Evolutionary conservation across 495 filamentous ascomycete species (phyloP), one percentile per base, ranked within the genome.

Genomic region (Evansstolkia leycettana): DNA sequence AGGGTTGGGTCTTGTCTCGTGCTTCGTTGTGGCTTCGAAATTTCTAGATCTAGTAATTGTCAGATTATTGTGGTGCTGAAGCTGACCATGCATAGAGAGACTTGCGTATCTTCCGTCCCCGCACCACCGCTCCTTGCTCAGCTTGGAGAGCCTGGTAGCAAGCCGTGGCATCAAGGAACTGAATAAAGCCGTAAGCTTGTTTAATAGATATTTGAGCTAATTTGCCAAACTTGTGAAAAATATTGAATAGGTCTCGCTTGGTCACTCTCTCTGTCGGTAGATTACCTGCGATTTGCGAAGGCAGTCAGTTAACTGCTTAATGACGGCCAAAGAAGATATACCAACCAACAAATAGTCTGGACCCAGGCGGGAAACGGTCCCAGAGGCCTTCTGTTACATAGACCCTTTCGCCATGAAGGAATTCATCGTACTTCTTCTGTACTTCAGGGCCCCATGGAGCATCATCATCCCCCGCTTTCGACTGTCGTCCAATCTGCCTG

Each of bases 181-280:
- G 90, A 27, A 95, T 86, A 48, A 98, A 98, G 3, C 90, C 90
- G 60, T 94, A 98, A 2, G 87, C 87, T 54, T 88, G 84, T 51
- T 96, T 96, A 49, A 98, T 84, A 2, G 88, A 94, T 26, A 98
- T 85, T 53, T 98, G 90, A 2, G 89, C 89, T 24, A 98, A 62
- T 37, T 78, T 80, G 23, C 90, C 90, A 55, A 87, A 88, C 28
- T 72, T 70, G 51, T 81, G 76, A 48, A 98, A 98, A 11, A 84
- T 68, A 40, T 89, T 80, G 49, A 93, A 96, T 25, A 96, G 71
- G 53, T 95, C 89, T 39, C 82, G 75, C 55, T 98, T 96, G 0
- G 88, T 88, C 8, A 94, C 86, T 51, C 84, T 75, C 49, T 98
- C 90, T 16, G 82, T 88, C 17, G 85, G 86, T 15, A 98, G 68